Evolutionary conservation across 768 basidiomycete species (phyloP).

Genomic region (Chalciporus sphaerocephalus): DNA sequence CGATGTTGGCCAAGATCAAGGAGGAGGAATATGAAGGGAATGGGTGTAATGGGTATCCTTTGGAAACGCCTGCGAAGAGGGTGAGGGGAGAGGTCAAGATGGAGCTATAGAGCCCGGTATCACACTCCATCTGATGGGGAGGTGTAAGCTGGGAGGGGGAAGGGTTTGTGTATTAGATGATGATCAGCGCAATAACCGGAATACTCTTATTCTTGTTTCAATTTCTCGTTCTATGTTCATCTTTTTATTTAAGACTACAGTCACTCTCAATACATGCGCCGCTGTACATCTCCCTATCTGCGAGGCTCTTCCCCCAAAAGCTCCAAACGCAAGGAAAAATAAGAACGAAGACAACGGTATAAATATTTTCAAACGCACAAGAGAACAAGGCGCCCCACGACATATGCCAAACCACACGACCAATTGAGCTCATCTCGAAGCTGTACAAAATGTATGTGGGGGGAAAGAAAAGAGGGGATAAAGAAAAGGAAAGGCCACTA

Average conservation of each 20-base stretch:
- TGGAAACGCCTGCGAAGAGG: constrained; percentile 28
- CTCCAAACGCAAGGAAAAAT: constrained; percentile 9
- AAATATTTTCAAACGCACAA: constrained; percentile 20
- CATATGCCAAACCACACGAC: neutral
- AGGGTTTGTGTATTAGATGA: neutral
- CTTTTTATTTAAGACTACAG: constrained; percentile 21
- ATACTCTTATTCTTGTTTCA: neutral
- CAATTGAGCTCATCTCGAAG: neutral
- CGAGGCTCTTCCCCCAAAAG: constrained; percentile 9
- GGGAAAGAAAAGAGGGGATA: constrained; percentile 5
- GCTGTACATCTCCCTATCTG: constrained; percentile 12
- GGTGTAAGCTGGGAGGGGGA: neutral
- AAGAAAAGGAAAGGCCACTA: constrained; percentile 19
- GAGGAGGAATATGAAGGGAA: constrained; percentile 32
- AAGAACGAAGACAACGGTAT: constrained; percentile 21
- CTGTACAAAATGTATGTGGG: constrained; percentile 1
- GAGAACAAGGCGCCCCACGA: constrained; percentile 4
- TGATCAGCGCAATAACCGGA: neutral
- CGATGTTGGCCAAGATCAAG: constrained; percentile 12
- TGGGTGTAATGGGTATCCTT: neutral
- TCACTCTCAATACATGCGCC: constrained; percentile 19
- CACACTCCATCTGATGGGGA: neutral
- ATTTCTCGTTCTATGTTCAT: neutral
- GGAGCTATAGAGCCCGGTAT: constrained; percentile 9
- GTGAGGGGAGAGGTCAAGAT: constrained; percentile 18